Evolutionary conservation across 495 filamentous ascomycete species (phyloP), one percentile per base, ranked within the genome.

Genomic region (Pseudoneurospora amorphoporcata): DNA sequence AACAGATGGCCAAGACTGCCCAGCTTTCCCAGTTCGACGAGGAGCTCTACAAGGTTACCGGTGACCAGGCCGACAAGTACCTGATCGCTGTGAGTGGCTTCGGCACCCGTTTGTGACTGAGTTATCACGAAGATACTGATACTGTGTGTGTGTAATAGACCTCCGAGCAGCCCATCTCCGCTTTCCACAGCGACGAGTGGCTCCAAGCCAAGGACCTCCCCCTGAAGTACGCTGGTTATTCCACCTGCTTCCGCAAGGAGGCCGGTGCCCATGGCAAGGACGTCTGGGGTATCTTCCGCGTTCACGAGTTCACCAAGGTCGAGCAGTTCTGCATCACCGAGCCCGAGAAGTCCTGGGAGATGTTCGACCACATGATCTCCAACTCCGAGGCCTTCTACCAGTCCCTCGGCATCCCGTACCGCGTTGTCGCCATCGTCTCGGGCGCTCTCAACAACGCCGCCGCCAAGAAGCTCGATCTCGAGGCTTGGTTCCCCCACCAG

Each of bases 271-370:
- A 97, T 78, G 95, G 95, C 42, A 93, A 92, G 82, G 95, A 99
- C 78, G 95, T 96, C 6, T 99, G 95, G 95, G 95, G 95, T 70
- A 93, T 98, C 75, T 99, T 98, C 87, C 90, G 95, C 76, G 94
- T 98, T 47, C 95, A 99, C 82, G 95, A 99, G 79, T 99, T 99
- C 78, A 95, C 98, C 82, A 99, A 99, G 90, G 87, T 97, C 68
- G 94, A 98, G 79, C 95, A 98, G 85, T 98, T 98, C 76, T 87
- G 97, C 74, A 86, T 98, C 75, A 94, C 93, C 19, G 93, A 97
- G 76, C 96, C 95, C 0, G 96, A 98, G 80, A 91, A 96, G 76
- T 95, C 92, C 32, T 99, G 95, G 95, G 87, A 95, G 79, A 89
- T 89, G 58, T 98, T 98, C 78, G 94, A 98, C 29, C 82, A 91